Evolutionary conservation across 164 flowering plant species (phyloP), one percentile per base, ranked within the genome.

Genomic region (Tetrastigma voinierianum): DNA sequence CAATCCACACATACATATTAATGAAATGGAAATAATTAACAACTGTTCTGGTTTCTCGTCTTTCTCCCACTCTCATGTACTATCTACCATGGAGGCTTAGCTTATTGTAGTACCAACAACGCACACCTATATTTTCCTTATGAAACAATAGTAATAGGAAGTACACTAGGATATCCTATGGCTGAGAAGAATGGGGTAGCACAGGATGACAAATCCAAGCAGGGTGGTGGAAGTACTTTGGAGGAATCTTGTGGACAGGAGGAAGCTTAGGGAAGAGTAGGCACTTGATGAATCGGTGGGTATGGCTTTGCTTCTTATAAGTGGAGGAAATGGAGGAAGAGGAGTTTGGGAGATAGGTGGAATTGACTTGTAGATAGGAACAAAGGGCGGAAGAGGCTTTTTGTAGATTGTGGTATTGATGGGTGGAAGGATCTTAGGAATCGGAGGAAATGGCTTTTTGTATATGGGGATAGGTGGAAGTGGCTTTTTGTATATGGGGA

Each of bases 221-320:
- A 58, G 78, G 80, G 76, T 79, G 77, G 59, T 32, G 61, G 66
- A 60, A 65, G 56, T 46, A 44, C 46, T 59, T 70, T 10, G 76
- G 81, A 40, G 74, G 82, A 47, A 52, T 1, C 23, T 67, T 67
- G 45, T 68, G 70, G n/a, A 74, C 9, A 2, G 72, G 79, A 49
- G 82, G 82, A 17, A 74, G 51, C 45, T 64, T 61, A 19, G 70
- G 73, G n/a, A n/a, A 60, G n/a, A n/a, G 63, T 69, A 11, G 47
- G 76, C 52, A 24, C 15, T 20, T 59, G 65, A 9, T 15, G 54
- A 11, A 40, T 51, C 4, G 68, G 69, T 9, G 66, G 68, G 5
- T 17, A 54, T 47, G 71, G 70, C 49, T 71, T 71, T n/a, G n/a
- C n/a, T n/a, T n/a, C 54, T 58, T 53, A 9, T 10, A 58, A 1